These are phyloP conservation scores for Yamadazyma spencermartinsiae DNA, from an alignment of 1,139 yeast species.

Conservation along the genomic window DNA sequence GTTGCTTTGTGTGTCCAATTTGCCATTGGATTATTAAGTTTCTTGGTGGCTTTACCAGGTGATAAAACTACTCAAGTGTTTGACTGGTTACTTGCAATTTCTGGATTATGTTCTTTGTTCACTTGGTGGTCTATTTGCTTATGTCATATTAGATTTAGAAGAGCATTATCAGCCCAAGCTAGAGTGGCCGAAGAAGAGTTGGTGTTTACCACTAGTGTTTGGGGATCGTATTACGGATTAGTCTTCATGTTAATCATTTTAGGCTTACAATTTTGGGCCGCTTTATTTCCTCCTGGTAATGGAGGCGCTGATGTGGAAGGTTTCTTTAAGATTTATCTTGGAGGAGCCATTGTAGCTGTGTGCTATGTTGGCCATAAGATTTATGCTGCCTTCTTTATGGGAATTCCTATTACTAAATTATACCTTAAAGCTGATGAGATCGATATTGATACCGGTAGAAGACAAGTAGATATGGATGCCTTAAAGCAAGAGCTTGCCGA, in stretches of 20 bases:
- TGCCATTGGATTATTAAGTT: slow-evolving; percentile 33
- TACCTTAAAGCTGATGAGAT: slow-evolving; percentile 36
- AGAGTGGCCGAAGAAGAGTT: slow-evolving; percentile 34
- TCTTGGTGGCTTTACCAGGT: slow-evolving; percentile 33
- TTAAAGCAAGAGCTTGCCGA: slow-evolving; percentile 41
- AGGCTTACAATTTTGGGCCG: slow-evolving; percentile 41
- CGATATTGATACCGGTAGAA: slow-evolving; percentile 45
- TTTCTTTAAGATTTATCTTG: slow-evolving; percentile 36
- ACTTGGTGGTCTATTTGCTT: slow-evolving; percentile 40
- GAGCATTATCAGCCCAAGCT: slow-evolving; percentile 28
- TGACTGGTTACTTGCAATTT: slow-evolving; percentile 43
- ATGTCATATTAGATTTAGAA: slow-evolving; percentile 32
- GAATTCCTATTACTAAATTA: slow-evolving; percentile 27
- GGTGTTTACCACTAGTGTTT: slow-evolving; percentile 23
- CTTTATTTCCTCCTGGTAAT: slow-evolving; percentile 39
- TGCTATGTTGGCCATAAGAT: slow-evolving; percentile 36
- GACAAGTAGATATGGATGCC: slow-evolving; percentile 40
- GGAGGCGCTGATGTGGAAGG: slow-evolving; percentile 30
- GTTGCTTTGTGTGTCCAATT: slow-evolving; percentile 46
- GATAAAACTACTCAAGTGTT: slow-evolving; percentile 27
- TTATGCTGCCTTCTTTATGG: slow-evolving; percentile 23
- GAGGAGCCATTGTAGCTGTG: slow-evolving; percentile 28
- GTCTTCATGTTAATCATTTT: slow-evolving; percentile 26
- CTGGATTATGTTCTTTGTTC: slow-evolving; percentile 42
- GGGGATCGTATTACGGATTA: slow-evolving; percentile 35